These are phyloP conservation scores for Arabis hirsuta DNA, from an alignment of 345 rosid genomes.

Conservation along the genomic window DNA sequence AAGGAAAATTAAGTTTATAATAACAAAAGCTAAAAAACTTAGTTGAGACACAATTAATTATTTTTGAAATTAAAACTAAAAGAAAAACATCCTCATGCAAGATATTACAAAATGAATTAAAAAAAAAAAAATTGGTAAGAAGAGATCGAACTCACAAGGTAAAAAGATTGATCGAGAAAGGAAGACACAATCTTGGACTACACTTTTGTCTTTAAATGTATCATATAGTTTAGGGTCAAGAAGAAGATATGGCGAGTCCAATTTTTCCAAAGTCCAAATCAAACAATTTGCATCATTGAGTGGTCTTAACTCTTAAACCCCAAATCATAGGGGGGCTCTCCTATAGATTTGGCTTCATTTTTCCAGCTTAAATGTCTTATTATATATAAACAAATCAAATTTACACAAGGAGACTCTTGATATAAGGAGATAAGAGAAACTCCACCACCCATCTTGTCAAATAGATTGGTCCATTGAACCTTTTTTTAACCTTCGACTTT, in stretches of 20 bases:
- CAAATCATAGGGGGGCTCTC: slow-evolving; percentile 38
- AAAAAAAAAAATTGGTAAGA: too few relatives aligned
- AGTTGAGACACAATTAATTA: background rate
- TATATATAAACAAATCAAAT: slow-evolving; percentile 32
- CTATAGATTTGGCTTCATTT: slow-evolving; percentile 33
- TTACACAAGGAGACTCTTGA: slow-evolving; percentile 36
- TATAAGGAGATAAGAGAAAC: slow-evolving; percentile 33
- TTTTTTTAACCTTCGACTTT: slow-evolving; percentile 26
- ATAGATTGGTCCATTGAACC: slow-evolving; percentile 44
- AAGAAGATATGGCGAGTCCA: slow-evolving; percentile 24
- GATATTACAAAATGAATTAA: background rate
- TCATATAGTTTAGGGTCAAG: slow-evolving; percentile 26
- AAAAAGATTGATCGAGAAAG: background rate
- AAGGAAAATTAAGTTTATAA: background rate
- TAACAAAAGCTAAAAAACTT: background rate
- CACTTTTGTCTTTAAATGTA: slow-evolving; percentile 37
- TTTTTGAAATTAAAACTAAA: background rate
- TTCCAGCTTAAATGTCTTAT: slow-evolving; percentile 27
- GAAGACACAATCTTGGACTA: slow-evolving; percentile 31
- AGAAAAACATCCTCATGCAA: background rate
- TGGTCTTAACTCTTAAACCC: slow-evolving; percentile 42
- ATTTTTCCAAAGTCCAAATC: slow-evolving; percentile 18
- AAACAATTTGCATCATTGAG: slow-evolving; percentile 36
- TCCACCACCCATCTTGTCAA: slow-evolving; percentile 34
- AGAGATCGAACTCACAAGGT: too few relatives aligned